Evolutionary conservation across 1,139 yeast genomes (phyloP).

Genomic region (Pneumocystis canis): DNA sequence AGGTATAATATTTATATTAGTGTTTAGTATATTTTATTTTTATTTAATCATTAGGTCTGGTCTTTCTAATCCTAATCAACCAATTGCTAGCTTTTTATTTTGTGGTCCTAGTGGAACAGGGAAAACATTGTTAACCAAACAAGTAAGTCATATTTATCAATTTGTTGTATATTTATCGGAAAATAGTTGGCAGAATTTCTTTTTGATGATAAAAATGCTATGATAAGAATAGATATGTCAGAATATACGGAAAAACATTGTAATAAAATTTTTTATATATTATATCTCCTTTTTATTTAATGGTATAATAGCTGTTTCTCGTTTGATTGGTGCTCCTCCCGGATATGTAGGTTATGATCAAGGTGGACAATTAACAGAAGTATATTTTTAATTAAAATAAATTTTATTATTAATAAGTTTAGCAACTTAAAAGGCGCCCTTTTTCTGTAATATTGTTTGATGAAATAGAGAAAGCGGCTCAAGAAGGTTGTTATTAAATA

Average conservation of each 20-base stretch:
- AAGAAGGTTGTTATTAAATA: slow-evolving; percentile 34
- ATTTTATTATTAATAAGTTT: neutral
- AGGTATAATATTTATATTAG: neutral
- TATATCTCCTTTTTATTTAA: neutral
- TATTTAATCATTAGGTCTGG: slow-evolving; percentile 59
- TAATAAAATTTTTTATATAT: neutral
- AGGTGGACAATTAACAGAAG: slow-evolving; percentile 80
- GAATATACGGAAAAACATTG: slow-evolving; percentile 82
- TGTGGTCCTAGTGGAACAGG: slow-evolving; percentile 96
- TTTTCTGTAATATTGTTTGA: slow-evolving; percentile 89
- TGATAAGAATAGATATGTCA: slow-evolving; percentile 94
- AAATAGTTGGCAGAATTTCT: slow-evolving; percentile 90
- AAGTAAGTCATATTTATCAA: neutral
- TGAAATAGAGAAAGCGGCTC: slow-evolving; percentile 98
- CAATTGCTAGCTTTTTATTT: slow-evolving; percentile 77
- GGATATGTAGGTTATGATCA: slow-evolving; percentile 97
- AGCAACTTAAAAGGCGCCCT: slow-evolving; percentile 79
- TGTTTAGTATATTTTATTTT: neutral
- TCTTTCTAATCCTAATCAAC: slow-evolving; percentile 85
- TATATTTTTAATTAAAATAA: neutral
- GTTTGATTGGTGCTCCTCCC: slow-evolving; percentile 92
- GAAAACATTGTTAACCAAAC: slow-evolving; percentile 77
- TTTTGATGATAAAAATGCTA: slow-evolving; percentile 89
- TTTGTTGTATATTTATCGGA: neutral
- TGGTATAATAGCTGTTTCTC: slow-evolving; percentile 49